Conservation (phyloP, 495 filamentous ascomycete genomes). For the Paragyromitra xinjiangensis region DNA sequence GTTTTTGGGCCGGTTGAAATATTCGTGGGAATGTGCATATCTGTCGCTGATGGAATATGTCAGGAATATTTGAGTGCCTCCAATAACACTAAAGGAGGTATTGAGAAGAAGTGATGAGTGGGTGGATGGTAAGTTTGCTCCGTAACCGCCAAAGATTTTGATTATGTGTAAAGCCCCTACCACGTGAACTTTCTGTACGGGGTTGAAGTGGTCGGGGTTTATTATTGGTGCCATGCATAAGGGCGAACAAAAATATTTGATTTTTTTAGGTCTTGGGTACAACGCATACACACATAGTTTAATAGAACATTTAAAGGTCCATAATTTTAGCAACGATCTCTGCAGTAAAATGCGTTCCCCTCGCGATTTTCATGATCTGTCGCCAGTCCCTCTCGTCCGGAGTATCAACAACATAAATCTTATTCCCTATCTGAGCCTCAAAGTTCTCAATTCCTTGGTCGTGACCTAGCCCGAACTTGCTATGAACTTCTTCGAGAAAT, state of each 20-base stretch:
- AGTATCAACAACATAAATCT: conserved; percentile 4
- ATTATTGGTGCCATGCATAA: not conserved
- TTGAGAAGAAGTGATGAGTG: not conserved
- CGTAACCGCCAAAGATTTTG: too few species aligned
- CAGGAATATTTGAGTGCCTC: not conserved
- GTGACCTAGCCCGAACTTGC: conserved; percentile 1
- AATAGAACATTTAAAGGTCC: not conserved
- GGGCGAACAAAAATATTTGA: not conserved
- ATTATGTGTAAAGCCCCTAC: too few species aligned
- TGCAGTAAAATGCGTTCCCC: not conserved
- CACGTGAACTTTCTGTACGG: too few species aligned
- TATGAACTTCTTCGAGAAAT: conserved; percentile 14
- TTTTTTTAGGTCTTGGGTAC: not conserved
- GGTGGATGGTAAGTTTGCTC: too few species aligned
- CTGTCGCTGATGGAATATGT: not conserved
- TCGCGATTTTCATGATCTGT: conserved; percentile 12
- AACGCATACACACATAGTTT: not conserved
- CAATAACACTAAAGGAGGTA: not conserved
- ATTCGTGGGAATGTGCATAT: too few species aligned
- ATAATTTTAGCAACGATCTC: conserved; percentile 15
- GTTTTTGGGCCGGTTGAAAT: too few species aligned
- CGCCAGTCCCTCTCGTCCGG: conserved; percentile 20
- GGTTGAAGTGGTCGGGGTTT: not conserved
- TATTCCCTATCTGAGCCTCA: conserved; percentile 13
- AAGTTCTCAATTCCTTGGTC: conserved; percentile 13